Evolutionary conservation across 306 rosid species (phyloP).

Genomic region (Cajanus cajan): DNA sequence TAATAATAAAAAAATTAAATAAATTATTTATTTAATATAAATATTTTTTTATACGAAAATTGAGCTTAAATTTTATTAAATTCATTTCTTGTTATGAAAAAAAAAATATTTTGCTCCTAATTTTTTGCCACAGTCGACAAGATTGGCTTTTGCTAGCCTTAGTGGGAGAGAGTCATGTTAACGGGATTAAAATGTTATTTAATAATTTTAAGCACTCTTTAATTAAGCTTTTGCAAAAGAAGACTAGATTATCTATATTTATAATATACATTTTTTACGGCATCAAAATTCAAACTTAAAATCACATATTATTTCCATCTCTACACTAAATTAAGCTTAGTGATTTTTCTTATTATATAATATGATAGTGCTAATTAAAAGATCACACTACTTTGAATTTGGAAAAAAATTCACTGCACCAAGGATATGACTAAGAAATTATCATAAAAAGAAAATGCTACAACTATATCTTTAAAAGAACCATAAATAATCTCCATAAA

Average conservation of each 20-base stretch:
- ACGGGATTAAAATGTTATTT: background rate
- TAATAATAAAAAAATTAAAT: no score
- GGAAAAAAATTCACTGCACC: background rate
- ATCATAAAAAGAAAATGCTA: background rate
- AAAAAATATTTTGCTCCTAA: background rate
- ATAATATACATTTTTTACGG: no score
- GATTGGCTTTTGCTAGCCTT: background rate
- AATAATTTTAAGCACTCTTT: background rate
- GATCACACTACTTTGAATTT: background rate
- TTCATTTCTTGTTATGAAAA: background rate
- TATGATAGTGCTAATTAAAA: background rate
- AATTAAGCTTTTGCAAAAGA: background rate
- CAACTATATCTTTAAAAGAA: background rate
- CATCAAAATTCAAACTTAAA: no score
- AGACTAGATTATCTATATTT: background rate
- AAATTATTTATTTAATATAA: background rate
- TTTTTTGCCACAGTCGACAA: background rate
- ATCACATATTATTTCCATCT: no score
- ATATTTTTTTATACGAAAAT: background rate
- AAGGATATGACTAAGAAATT: background rate
- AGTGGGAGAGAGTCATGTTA: background rate
- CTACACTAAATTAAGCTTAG: no score
- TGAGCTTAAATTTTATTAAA: background rate
- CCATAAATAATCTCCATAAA: no score
- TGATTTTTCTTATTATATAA: no score